Conservation (phyloP, 2,329 filamentous ascomycete genomes). For the Sclerotinia spermophila region DNA sequence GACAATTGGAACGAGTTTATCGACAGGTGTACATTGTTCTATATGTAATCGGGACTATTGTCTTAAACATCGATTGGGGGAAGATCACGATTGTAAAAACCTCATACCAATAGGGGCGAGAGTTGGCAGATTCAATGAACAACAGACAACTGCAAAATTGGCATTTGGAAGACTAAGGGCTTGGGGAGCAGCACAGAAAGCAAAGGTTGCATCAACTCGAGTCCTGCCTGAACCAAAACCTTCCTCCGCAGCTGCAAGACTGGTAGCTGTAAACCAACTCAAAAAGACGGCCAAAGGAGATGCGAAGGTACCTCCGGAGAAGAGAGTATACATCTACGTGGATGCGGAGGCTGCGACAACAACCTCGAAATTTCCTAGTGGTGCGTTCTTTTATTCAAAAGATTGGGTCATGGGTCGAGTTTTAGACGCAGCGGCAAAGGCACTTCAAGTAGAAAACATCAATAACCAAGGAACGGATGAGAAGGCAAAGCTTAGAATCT, state of each 20-base stretch:
- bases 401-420: constrained; percentile 90
- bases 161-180: constrained; percentile 74
- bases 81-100: constrained; percentile 83
- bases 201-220: constrained; percentile 42
- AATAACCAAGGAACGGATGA: constrained; percentile 76
- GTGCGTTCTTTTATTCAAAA: constrained; percentile 73
- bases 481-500: constrained; percentile 77
- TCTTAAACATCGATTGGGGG: constrained; percentile 69
- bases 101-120: constrained; percentile 58
- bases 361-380: constrained; percentile 75
- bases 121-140: constrained; percentile 43
- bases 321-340: constrained; percentile 85
- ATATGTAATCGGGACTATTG: constrained; percentile 73
- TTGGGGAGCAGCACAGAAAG: constrained; percentile 75
- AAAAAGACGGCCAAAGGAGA: constrained; percentile 92
- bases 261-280: constrained; percentile 69
- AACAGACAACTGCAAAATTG: constrained; percentile 62
- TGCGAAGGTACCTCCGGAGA: constrained; percentile 71
- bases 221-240: constrained; percentile 61
- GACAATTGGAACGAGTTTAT: constrained; percentile 63
- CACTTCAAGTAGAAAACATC: constrained; percentile 75
- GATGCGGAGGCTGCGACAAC: constrained; percentile 87
- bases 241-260: constrained; percentile 57
- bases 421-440: constrained; percentile 72
- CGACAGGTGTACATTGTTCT: constrained; percentile 65